These are phyloP conservation scores for Pholiota microspora DNA, from an alignment of 768 basidiomycete species.

Conservation along the genomic window DNA sequence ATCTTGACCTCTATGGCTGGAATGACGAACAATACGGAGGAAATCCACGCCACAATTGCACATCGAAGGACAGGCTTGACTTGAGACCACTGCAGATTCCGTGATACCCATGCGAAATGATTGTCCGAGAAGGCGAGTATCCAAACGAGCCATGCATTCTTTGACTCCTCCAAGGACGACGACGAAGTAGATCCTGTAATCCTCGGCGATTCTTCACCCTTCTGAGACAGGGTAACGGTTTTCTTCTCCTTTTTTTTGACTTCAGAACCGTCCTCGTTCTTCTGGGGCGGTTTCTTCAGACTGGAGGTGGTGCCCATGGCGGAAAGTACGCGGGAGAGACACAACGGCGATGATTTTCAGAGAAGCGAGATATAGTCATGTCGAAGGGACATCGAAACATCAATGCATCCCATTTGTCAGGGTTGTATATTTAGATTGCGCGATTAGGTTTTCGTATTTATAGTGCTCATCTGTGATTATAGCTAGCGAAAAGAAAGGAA, in stretches of 20 bases:
- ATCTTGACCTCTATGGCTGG: conserved; percentile 43
- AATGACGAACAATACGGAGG: conserved; percentile 57
- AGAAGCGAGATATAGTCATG: neutral
- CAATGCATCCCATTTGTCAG: too few species aligned
- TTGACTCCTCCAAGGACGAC: neutral
- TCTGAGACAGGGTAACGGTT: neutral
- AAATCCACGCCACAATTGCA: conserved; percentile 60
- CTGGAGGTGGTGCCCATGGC: neutral
- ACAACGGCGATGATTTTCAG: neutral
- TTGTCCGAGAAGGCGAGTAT: neutral
- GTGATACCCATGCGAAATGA: conserved; percentile 48
- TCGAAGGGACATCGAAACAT: too few species aligned
- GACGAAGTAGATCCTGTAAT: neutral
- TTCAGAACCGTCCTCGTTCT: neutral
- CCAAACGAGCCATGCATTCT: neutral
- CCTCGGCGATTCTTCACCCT: neutral
- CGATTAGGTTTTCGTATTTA: too few species aligned
- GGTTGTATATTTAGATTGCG: too few species aligned
- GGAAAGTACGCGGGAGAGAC: neutral
- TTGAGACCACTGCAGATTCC: conserved; percentile 56
- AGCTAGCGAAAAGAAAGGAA: too few species aligned
- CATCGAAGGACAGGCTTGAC: conserved; percentile 64
- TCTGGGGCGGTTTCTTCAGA: neutral
- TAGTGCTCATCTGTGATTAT: too few species aligned
- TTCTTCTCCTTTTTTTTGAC: neutral